Base-by-base conservation (phyloP, 208 protist genomes). In the Paratrypanosoma confusum region DNA sequence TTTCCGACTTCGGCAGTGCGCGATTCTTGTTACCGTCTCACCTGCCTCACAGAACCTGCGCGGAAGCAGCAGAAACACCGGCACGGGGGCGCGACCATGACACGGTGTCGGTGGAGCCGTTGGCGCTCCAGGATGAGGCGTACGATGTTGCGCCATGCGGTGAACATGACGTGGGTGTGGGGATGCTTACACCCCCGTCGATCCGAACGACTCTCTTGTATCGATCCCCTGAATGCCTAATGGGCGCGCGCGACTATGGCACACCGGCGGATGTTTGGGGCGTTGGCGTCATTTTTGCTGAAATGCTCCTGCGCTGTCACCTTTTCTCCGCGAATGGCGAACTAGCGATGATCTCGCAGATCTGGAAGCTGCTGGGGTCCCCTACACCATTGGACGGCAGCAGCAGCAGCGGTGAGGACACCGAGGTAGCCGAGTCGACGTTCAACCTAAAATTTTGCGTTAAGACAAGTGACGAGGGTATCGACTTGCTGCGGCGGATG, bases 1-100 rank as follows among this genome's bases (percentile, higher is more conserved):
- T 95, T 10, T 64, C 69, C 13, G 87, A 95, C 55, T 95, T 95
- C 63, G 87, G 87, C 31, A 85, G 73, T 23, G 74, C 81, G 1
- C 64, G 87, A 13, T 65, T 92, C 11, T 36, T 71, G 20, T 62
- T 40, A 13, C 26, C 3, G 8, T 8, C 4, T 4, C 7, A 7
- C 3, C 14, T 37, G 39, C 41, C n/a, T 33, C 13, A 20, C 31
- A 27, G 21, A 25, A 0, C 33, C 26, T 10, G 1, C 36, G 1
- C 20, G 13, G 22, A 13, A 16, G 29, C 8, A 3, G 16, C 21
- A 22, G 37, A 17, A 25, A 6, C 11, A 23, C 3, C 36, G 21
- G 37, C 47, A 6, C 23, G 21, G 31, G 24, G 33, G 28, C 17
- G 33, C 17, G 23, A 38, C 8, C 10, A 10, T 11, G 8, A 14